Base-by-base conservation (phyloP, 768 basidiomycete species). In the Scleroderma citrinum region DNA sequence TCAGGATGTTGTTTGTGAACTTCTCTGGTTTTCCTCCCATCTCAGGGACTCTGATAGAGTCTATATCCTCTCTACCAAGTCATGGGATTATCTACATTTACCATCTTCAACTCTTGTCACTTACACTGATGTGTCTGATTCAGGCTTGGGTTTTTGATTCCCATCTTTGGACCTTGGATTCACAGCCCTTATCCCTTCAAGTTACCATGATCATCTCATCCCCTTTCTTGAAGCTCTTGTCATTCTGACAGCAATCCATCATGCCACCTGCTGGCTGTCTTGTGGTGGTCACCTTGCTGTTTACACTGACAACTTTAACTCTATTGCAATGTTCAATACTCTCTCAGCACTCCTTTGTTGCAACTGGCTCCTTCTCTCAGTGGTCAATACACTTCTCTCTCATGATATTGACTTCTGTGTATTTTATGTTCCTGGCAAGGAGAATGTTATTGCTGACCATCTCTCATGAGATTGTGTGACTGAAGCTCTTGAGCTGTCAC, bases 321-420 rank as follows among this genome's bases (percentile, higher is more conserved):
- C 67, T 0, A 65, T 73, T 2, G 40, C 56, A 1, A 61, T 73
- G 3, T 74, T 73, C 41, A 59, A 60, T 36, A 45, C 57, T 2
- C 50, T 68, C 0, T 31, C 48, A 0, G 60, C 59, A 0, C 13
- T 44, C 0, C 51, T 51, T 0, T 14, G 16, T 0, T 59, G 59
- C 32, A 63, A 63, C 32, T 34, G 35, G 26, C 31, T 66, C 24
- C 51, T 67, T 1, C n/a, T 54, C 1, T 3, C 2, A 0, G 49
- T 51, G 0, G 52, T 63, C 5, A 45, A 63, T 13, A 11, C 44
- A 1, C 7, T 60, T 5, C 3, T 65, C 0, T 2, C 8, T 1
- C 19, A 7, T 4, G 11, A 46, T 7, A 39, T 65, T 17, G 58
- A 63, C 12, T 42, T 63, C 0, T 44, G 61, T 0, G 60, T 68